Percentiles rank a stretch among this genome's conserved stretches.
Evolutionary conservation across 2,329 filamentous ascomycete species (phyloP).

Genomic region (Colletotrichum sp.): DNA sequence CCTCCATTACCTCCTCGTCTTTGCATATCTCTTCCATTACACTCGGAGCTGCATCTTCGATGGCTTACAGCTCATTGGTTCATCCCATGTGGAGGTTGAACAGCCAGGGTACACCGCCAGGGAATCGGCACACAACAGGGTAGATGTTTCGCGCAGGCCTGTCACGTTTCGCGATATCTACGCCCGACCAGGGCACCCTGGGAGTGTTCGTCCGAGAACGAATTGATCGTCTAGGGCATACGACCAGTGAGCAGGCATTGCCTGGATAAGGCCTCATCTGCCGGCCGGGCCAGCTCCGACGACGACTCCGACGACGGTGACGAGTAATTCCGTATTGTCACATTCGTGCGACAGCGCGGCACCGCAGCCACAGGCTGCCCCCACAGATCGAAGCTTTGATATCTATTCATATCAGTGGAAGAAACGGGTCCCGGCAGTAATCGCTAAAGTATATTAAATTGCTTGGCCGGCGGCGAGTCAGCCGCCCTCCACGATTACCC

Average conservation of each 20-base stretch:
- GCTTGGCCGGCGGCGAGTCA: conserved; percentile 4
- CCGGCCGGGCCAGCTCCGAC: not conserved
- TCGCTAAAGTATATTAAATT: conserved; percentile 8
- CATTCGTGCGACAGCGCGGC: not conserved
- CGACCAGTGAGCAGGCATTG: not conserved
- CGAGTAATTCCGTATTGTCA: not conserved
- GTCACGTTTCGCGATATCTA: not conserved
- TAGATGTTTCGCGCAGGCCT: not conserved
- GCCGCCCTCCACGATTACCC: conserved; percentile 8
- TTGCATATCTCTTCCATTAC: not conserved
- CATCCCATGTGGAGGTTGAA: not conserved
- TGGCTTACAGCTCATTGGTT: not conserved
- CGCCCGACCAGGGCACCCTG: not conserved
- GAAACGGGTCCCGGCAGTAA: not conserved
- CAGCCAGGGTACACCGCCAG: not conserved
- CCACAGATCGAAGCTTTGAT: conserved; percentile 5
- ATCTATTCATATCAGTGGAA: not conserved
- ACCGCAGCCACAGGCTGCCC: not conserved
- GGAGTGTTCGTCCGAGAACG: not conserved
- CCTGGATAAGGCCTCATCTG: not conserved
- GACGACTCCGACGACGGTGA: not conserved
- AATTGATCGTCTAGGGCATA: not conserved
- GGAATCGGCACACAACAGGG: not conserved
- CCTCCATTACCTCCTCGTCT: not conserved
- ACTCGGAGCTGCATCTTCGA: not conserved